Percentiles rank a stretch among this genome's conserved stretches.
phyloP scores from a whole-genome alignment of 805 yeast genomes.

The Candida qinlingensis region DNA sequence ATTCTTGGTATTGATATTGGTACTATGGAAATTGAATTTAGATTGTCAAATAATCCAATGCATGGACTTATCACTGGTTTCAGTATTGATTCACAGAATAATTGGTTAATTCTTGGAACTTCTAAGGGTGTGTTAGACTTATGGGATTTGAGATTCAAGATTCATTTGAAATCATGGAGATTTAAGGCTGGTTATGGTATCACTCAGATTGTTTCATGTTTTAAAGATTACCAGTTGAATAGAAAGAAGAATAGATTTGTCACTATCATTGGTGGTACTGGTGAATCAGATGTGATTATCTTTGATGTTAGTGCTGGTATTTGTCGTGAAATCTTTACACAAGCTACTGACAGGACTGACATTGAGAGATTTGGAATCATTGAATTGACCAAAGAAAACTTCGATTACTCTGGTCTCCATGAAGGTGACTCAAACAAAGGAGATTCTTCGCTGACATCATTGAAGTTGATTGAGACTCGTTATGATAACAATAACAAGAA shows the following conservation, averaged over 20 bases:
- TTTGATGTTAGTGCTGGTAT: constrained; percentile 71
- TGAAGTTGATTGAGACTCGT: constrained; percentile 16
- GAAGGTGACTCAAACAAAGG: not conserved
- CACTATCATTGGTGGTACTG: constrained; percentile 64
- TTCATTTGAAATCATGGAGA: constrained; percentile 57
- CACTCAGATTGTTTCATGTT: constrained; percentile 38
- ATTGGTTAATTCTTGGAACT: constrained; percentile 76
- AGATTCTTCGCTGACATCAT: constrained; percentile 15
- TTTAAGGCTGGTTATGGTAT: constrained; percentile 49
- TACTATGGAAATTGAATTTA: constrained; percentile 39
- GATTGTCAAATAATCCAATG: constrained; percentile 47
- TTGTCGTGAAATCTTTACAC: constrained; percentile 42
- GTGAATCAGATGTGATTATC: constrained; percentile 52
- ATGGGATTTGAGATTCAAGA: constrained; percentile 75
- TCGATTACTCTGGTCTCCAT: not conserved
- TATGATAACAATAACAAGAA: constrained; percentile 13
- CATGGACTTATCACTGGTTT: constrained; percentile 67
- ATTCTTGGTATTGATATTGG: constrained; percentile 54
- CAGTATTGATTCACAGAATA: constrained; percentile 43
- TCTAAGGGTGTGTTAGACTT: constrained; percentile 64
- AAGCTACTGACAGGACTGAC: constrained; percentile 8
- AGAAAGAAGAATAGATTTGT: constrained; percentile 38
- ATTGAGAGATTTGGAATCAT: constrained; percentile 16
- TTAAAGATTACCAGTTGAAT: constrained; percentile 31
- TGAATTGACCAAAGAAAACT: constrained; percentile 13